Evolutionary conservation across 306 rosid species (phyloP).

Genomic region (Abrus pulchellus): DNA sequence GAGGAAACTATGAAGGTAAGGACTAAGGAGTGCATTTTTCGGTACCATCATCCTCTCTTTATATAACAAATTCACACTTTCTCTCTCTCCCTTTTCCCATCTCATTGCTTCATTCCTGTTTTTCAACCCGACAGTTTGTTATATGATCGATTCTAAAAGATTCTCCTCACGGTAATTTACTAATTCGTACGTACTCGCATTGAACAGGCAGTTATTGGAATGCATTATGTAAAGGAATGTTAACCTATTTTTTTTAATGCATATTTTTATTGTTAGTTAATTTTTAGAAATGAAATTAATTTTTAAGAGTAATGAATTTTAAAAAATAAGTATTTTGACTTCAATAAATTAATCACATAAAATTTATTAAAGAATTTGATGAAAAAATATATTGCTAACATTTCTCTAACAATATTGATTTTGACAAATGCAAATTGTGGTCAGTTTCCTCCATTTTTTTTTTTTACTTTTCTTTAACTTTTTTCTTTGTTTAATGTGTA

Average conservation of each 20-base stretch:
- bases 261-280: too few relatives aligned
- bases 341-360: too few relatives aligned
- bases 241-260: too few relatives aligned
- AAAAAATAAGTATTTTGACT: too few relatives aligned
- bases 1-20: conserved; percentile 31
- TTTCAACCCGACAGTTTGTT: background rate
- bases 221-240: too few relatives aligned
- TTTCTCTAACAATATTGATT: background rate
- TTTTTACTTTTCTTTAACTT: background rate
- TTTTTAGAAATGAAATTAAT: too few relatives aligned
- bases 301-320: too few relatives aligned
- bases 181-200: background rate
- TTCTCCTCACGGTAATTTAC: conserved; percentile 9
- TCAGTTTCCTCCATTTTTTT: background rate
- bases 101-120: background rate
- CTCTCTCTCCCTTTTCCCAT: background rate
- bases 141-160: conserved; percentile 11
- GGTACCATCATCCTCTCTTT: conserved; percentile 34
- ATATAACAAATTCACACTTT: conserved; percentile 35
- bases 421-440: background rate
- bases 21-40: conserved; percentile 27
- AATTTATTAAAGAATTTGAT: too few relatives aligned
- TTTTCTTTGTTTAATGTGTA: too few relatives aligned
- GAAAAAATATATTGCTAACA: too few relatives aligned
- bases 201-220: background rate